A percentile compares a stretch with the other conserved stretches of the same genome.
phyloP scores from a whole-genome alignment of 2,329 filamentous ascomycete genomes.

The Trichoderma asperellum region DNA sequence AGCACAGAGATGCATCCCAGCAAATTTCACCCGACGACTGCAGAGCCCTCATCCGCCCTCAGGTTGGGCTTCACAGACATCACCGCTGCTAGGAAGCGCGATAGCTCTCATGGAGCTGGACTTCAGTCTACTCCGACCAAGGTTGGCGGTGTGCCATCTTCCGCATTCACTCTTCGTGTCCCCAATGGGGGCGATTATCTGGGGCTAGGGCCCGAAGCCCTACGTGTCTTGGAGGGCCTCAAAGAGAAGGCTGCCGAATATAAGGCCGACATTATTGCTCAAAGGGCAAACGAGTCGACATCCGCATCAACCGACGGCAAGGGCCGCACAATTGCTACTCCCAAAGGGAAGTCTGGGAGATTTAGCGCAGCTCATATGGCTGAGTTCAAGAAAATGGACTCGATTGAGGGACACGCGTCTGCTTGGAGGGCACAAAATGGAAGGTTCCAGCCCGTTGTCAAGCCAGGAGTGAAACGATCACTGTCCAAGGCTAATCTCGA shows the following conservation, averaged over 20 bases:
- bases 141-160: conserved; percentile 51
- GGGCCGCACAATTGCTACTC: conserved; percentile 74
- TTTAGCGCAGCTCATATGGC: conserved; percentile 86
- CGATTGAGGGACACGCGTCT: conserved; percentile 84
- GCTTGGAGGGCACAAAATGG: conserved; percentile 67
- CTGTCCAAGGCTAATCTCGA: conserved; percentile 52
- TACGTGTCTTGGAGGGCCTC: conserved; percentile 66
- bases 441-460: conserved; percentile 53
- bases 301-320: conserved; percentile 45
- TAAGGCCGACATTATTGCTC: conserved; percentile 67
- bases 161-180: conserved; percentile 72
- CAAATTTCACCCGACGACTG: conserved; percentile 75
- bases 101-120: conserved; percentile 40
- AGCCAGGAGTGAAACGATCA: conserved; percentile 44
- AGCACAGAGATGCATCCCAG: conserved; percentile 90
- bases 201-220: conserved; percentile 64
- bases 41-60: conserved; percentile 76
- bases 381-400: conserved; percentile 97
- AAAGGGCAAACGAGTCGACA: conserved; percentile 55
- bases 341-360: conserved; percentile 76
- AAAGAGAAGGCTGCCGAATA: conserved; percentile 73
- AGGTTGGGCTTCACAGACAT: conserved; percentile 82
- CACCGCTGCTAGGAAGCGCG: conserved; percentile 41
- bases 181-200: conserved; percentile 56
- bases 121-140: conserved; percentile 68